A percentile compares a stretch with the other conserved stretches of the same genome.
These are phyloP conservation scores for Pascua guehoae DNA, from an alignment of 1,284 basidiomycete genomes.

Conservation along the genomic window DNA sequence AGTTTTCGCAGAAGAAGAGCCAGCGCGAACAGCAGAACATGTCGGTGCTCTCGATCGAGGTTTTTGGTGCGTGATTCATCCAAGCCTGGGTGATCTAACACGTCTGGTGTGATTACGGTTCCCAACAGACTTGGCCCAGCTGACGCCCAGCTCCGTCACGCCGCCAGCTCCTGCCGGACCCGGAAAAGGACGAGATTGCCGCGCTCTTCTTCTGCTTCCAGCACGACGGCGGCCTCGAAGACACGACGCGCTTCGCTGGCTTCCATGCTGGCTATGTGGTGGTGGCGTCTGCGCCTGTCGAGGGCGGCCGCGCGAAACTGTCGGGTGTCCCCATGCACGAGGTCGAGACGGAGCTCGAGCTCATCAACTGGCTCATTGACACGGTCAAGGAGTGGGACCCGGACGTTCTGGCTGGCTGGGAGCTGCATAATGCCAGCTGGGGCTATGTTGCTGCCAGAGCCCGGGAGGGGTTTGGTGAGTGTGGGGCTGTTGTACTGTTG, in stretches of 20 bases:
- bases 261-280: slow-evolving; percentile 62
- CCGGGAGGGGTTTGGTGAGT: slow-evolving; percentile 57
- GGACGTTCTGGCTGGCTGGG: slow-evolving; percentile 89
- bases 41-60: slow-evolving; percentile 75
- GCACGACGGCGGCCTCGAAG: slow-evolving; percentile 52
- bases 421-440: slow-evolving; percentile 84
- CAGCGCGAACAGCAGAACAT: slow-evolving; percentile 69
- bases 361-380: slow-evolving; percentile 77
- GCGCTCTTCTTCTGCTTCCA: slow-evolving; percentile 69
- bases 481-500: neutral
- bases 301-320: slow-evolving; percentile 21
- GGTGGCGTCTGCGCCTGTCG: slow-evolving; percentile 46
- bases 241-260: slow-evolving; percentile 46
- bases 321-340: slow-evolving; percentile 56
- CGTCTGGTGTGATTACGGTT: neutral
- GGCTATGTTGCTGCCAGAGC: slow-evolving; percentile 79
- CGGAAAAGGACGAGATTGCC: slow-evolving; percentile 66
- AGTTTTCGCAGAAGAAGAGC: slow-evolving; percentile 56
- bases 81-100: no score
- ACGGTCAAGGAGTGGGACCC: slow-evolving; percentile 76
- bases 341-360: slow-evolving; percentile 71
- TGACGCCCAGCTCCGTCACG: slow-evolving; percentile 29
- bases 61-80: slow-evolving; percentile 68
- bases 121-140: neutral
- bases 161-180: slow-evolving; percentile 65